A percentile compares a stretch with the other conserved stretches of the same genome.
Evolutionary conservation across 768 basidiomycete species (phyloP).

Genomic region (Coprinopsis sp.): DNA sequence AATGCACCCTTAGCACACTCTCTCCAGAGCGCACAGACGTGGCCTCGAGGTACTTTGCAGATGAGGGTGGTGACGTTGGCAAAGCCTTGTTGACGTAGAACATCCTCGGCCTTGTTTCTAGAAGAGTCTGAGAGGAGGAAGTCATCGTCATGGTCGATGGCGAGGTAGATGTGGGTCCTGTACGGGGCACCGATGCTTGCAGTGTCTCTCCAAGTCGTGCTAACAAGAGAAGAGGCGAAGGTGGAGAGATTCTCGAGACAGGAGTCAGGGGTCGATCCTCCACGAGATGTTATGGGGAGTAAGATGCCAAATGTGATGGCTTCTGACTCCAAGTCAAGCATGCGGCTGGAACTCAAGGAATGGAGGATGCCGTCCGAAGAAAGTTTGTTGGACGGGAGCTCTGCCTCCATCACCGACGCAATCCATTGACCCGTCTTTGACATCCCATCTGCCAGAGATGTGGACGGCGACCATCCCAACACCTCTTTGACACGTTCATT

Average conservation of each 20-base stretch:
- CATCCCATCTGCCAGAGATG: conserved; percentile 45
- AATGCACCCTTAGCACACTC: conserved; percentile 45
- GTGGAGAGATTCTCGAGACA: conserved; percentile 38
- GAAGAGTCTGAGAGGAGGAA: conserved; percentile 23
- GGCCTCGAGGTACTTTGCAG: conserved; percentile 38
- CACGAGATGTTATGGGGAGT: conserved; percentile 55
- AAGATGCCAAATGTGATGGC: conserved; percentile 45
- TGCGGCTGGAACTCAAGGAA: conserved; percentile 34
- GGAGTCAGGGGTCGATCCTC: conserved; percentile 24
- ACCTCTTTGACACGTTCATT: conserved; percentile 30
- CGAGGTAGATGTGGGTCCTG: conserved; percentile 43
- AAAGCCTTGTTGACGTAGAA: conserved; percentile 36
- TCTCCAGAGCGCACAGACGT: conserved; percentile 52
- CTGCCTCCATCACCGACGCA: conserved; percentile 25
- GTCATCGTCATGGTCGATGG: conserved; percentile 46
- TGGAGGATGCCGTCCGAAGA: conserved; percentile 16
- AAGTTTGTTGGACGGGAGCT: not conserved
- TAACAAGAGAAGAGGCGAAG: conserved; percentile 40
- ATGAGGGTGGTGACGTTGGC: conserved; percentile 30
- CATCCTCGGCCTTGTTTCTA: conserved; percentile 28
- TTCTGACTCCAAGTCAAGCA: conserved; percentile 32
- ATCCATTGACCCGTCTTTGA: conserved; percentile 45
- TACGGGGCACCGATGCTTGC: conserved; percentile 24
- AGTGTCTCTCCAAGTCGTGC: conserved; percentile 44
- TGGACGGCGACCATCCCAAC: conserved; percentile 40